Percentiles rank a stretch among this genome's conserved stretches.
These are phyloP conservation scores for Cladosporium sphaerospermum DNA, from an alignment of 2,329 filamentous ascomycete species.

Conservation along the genomic window DNA sequence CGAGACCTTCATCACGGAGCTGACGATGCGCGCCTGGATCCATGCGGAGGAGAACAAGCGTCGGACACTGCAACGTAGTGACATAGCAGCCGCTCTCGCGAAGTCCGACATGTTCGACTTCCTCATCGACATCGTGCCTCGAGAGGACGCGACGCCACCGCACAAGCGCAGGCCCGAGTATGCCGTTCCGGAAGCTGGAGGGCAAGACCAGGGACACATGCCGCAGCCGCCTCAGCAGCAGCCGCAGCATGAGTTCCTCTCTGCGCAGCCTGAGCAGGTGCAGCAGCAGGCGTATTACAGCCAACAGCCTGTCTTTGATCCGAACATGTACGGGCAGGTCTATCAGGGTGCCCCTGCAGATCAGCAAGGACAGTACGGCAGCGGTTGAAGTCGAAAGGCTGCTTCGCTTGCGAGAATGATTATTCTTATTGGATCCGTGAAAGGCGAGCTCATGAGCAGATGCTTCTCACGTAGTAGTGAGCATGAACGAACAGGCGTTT, in stretches of 20 bases:
- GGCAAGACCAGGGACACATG: conserved; percentile 23
- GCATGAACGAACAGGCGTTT: neutral
- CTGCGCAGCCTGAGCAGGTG: conserved; percentile 53
- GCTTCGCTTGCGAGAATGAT: neutral
- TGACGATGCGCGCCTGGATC: conserved; percentile 99
- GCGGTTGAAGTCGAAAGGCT: neutral
- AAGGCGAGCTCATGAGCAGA: neutral
- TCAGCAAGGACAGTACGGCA: conserved; percentile 10
- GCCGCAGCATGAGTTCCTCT: conserved; percentile 58
- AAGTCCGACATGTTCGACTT: conserved; percentile 99
- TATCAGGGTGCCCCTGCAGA: conserved; percentile 4
- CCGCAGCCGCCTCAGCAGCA: conserved; percentile 45
- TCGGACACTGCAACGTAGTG: conserved; percentile 86
- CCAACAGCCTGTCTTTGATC: conserved; percentile 68
- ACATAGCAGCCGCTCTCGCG: conserved; percentile 89
- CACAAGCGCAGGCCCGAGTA: conserved; percentile 59
- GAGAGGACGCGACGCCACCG: conserved; percentile 83
- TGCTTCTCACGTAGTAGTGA: neutral
- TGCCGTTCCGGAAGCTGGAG: conserved; percentile 36
- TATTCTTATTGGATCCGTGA: no score
- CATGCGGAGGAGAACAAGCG: conserved; percentile 99
- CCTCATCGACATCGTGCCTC: conserved; percentile 94
- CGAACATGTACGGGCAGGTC: conserved; percentile 63
- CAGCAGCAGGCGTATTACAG: conserved; percentile 66
- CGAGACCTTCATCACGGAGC: conserved; percentile 91